Percentiles rank a stretch among this genome's conserved stretches.
phyloP scores from a whole-genome alignment of 2,329 filamentous ascomycete species.

The Paracorniculantispora psalliotae region DNA sequence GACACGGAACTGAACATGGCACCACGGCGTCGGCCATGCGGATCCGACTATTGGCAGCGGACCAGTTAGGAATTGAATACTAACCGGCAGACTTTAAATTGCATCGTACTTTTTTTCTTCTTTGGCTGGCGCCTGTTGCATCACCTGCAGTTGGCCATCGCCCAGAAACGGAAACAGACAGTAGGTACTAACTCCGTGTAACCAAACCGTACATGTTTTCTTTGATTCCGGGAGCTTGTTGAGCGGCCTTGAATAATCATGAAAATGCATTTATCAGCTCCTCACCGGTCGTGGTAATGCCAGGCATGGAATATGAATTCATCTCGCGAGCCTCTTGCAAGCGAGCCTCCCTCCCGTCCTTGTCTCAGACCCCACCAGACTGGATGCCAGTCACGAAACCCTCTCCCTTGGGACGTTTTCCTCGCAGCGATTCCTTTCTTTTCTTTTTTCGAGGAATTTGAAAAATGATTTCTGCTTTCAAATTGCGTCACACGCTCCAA shows the following conservation, averaged over 20 bases:
- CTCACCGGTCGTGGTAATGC: background rate
- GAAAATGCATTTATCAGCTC: background rate
- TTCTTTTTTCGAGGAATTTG: background rate
- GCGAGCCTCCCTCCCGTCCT: too few species aligned
- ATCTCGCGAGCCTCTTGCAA: too few species aligned
- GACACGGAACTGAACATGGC: background rate
- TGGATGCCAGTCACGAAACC: background rate
- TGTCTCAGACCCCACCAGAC: background rate
- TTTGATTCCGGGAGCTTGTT: background rate
- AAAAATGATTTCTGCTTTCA: background rate
- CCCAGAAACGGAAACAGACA: too few species aligned
- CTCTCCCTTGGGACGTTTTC: background rate
- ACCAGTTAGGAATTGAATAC: background rate
- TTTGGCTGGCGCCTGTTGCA: background rate
- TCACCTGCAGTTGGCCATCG: too few species aligned
- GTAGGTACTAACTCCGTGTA: too few species aligned
- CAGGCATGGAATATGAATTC: background rate
- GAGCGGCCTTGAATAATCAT: background rate
- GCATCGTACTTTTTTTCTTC: background rate
- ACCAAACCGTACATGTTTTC: background rate
- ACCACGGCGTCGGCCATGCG: background rate
- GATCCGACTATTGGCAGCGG: background rate
- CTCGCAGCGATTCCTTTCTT: background rate
- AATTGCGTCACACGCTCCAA: background rate
- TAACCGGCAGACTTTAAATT: background rate